Evolutionary conservation across 805 yeast genomes (phyloP).

Genomic region (Spathaspora girioi): DNA sequence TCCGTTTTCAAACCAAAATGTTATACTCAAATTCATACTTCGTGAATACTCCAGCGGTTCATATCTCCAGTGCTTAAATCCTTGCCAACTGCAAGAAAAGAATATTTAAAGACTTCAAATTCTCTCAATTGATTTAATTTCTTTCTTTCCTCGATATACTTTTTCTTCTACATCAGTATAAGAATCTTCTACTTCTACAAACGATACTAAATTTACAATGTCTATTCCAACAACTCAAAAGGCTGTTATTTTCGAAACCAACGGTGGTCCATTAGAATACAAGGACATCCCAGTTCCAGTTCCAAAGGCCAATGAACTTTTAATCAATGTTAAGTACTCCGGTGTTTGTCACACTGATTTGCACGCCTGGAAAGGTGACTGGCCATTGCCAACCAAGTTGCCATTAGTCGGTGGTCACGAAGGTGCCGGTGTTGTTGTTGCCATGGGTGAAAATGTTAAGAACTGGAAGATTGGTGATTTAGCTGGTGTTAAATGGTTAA

Average conservation of each 20-base stretch:
- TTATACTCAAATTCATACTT: no score
- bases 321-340: slow-evolving; percentile 42
- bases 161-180: neutral
- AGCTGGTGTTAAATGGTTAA: slow-evolving; percentile 46
- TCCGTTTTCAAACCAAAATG: neutral
- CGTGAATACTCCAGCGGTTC: neutral
- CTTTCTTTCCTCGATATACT: no score
- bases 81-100: neutral
- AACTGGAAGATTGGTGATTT: slow-evolving; percentile 43
- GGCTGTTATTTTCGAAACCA: slow-evolving; percentile 40
- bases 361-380: slow-evolving; percentile 47
- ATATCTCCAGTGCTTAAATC: neutral
- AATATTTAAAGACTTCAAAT: neutral
- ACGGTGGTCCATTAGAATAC: slow-evolving; percentile 40
- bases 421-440: slow-evolving; percentile 48
- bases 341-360: slow-evolving; percentile 47
- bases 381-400: slow-evolving; percentile 43
- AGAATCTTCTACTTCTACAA: neutral
- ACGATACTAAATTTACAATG: slow-evolving; percentile 8
- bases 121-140: neutral
- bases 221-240: slow-evolving; percentile 39
- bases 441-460: slow-evolving; percentile 36
- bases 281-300: slow-evolving; percentile 41
- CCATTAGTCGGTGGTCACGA: slow-evolving; percentile 48
- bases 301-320: slow-evolving; percentile 39